Base-by-base conservation (phyloP, 176 grass and related monocot genomes). In the Themeda triandra region DNA sequence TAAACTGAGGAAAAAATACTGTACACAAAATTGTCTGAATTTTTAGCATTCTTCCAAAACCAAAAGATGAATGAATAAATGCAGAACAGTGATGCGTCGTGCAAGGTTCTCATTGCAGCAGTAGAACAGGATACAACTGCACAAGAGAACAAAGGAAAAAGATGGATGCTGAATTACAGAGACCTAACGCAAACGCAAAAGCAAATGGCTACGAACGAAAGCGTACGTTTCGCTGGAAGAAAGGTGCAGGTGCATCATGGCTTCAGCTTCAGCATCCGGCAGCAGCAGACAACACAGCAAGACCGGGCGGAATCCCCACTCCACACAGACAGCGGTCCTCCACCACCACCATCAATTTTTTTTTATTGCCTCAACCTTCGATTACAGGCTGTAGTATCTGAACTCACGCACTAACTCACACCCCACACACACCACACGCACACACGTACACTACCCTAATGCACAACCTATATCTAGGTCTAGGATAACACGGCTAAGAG, bases 171-270 rank as follows among this genome's bases (percentile, higher is more conserved):
- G 5, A 1, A 48, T 68, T 58, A 82, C 78, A 63, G 77, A 59
- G 63, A 77, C 49, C 64, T 29, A 77, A 60, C 36, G 49, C 29
- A 7, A 13, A 73, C 12, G 63, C 65, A 24, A 41, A 60, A 12
- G 31, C 58, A 37, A 71, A 28, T 36, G 24, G 53, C 21, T 63
- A 21, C 37, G 18, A 65, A 41, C 21, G 24, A 39, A 59, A 39
- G 27, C 37, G 2, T 49, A 13, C 13, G 13, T 1, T 4, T 14
- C 9, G 31, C 10, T 76, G 85, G 70, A 62, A 33, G 85, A 69
- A 70, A 87, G 79, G 42, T 33, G 46, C 10, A 60, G 62, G 56
- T n/a, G 68, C 54, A 51, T 69, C 54, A 39, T 68, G 70, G 70
- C 46, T 59, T 53, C 70, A 56, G 10, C 39, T 37, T 63, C 58